A percentile compares a stretch with the other conserved stretches of the same genome.
Evolutionary conservation across 2,329 filamentous ascomycete genomes (phyloP).

Genomic region (Penicillium nordicum): DNA sequence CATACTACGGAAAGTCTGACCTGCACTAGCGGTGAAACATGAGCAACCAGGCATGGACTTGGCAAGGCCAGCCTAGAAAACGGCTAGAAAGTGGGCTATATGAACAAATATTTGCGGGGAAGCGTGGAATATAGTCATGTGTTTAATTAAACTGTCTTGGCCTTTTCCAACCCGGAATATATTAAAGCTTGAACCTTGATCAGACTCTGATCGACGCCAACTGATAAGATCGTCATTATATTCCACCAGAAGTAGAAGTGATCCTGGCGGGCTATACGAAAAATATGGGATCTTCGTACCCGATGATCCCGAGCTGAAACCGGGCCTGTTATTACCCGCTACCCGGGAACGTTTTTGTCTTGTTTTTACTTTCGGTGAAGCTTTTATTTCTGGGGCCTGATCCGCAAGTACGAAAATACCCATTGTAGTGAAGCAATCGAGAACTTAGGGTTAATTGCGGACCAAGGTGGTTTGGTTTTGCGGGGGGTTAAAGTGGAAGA

Average conservation of each 20-base stretch:
- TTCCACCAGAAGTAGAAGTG: not conserved
- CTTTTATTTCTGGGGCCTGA: not conserved
- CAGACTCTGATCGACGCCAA: not conserved
- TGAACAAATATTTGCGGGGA: not conserved
- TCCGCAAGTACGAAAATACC: no score
- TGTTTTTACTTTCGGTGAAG: not conserved
- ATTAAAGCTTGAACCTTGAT: not conserved
- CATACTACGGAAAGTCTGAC: not conserved
- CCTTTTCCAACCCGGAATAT: not conserved
- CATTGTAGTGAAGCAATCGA: not conserved
- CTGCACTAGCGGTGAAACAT: not conserved
- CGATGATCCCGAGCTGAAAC: not conserved
- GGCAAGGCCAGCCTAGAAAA: not conserved
- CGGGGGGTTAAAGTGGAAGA: no score
- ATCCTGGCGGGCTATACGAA: not conserved
- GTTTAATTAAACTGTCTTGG: not conserved
- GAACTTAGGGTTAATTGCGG: not conserved
- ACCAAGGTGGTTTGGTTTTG: not conserved
- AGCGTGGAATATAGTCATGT: not conserved
- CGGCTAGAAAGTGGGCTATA: not conserved
- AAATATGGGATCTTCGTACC: no score
- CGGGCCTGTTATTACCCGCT: not conserved
- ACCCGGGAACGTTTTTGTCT: not conserved
- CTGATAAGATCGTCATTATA: not conserved
- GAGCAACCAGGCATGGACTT: not conserved